Percentiles rank a stretch among this genome's conserved stretches.
These are phyloP conservation scores for Macrophomina pseudophaseolina DNA, from an alignment of 2,329 filamentous ascomycete species.

Conservation along the genomic window DNA sequence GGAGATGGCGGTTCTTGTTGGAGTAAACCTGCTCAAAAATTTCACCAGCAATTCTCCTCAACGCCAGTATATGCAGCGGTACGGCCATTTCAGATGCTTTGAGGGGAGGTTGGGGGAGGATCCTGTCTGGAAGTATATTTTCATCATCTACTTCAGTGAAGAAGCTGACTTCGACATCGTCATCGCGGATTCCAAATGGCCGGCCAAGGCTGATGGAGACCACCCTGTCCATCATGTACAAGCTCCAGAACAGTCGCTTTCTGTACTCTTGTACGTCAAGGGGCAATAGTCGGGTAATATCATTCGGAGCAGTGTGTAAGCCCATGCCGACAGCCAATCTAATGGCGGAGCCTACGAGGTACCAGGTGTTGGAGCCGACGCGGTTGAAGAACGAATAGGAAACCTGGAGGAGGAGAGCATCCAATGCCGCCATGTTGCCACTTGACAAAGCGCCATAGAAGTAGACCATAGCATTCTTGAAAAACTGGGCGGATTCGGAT, in stretches of 20 bases:
- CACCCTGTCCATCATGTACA: conserved; percentile 58
- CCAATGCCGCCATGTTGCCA: conserved; percentile 39
- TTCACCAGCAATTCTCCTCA: conserved; percentile 50
- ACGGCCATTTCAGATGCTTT: conserved; percentile 40
- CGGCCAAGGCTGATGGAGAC: conserved; percentile 53
- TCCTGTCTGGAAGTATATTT: conserved; percentile 17
- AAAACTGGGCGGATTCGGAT: conserved; percentile 53
- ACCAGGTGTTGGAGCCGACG: conserved; percentile 56
- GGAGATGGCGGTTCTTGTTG: conserved; percentile 27
- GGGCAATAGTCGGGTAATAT: not conserved
- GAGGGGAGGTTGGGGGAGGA: conserved; percentile 27
- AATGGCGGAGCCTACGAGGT: conserved; percentile 52
- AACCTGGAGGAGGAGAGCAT: conserved; percentile 53
- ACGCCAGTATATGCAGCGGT: conserved; percentile 49
- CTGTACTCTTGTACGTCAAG: conserved; percentile 43
- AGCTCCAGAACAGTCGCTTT: conserved; percentile 53
- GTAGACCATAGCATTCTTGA: conserved; percentile 52
- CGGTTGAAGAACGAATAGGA: conserved; percentile 58
- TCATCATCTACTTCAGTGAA: conserved; percentile 48
- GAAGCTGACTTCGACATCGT: conserved; percentile 52
- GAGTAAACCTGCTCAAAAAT: conserved; percentile 49
- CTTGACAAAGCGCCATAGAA: conserved; percentile 30
- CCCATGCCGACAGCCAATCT: conserved; percentile 53
- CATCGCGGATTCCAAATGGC: conserved; percentile 54
- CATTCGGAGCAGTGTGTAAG: conserved; percentile 43